Evolutionary conservation across 108 stramenopile species (phyloP).

Genomic region (Skeletonema menzelii): DNA sequence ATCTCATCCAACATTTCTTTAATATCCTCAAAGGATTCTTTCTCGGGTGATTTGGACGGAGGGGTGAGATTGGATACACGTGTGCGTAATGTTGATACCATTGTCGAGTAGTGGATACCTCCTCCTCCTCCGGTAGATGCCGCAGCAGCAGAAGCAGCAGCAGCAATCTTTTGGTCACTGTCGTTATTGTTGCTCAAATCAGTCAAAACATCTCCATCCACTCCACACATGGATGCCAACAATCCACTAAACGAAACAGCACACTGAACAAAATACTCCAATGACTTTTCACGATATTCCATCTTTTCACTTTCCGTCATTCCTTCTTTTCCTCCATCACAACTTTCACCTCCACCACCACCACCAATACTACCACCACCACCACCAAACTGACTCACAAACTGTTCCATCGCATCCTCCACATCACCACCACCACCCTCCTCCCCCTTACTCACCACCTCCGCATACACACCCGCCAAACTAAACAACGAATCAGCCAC

Average conservation of each 20-base stretch:
- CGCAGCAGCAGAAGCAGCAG: slow-evolving; percentile 2
- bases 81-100: slow-evolving; percentile 21
- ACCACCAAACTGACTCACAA: slow-evolving; percentile 13
- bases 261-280: slow-evolving; percentile 63
- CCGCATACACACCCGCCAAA: slow-evolving; percentile 61
- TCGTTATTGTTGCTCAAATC: not conserved
- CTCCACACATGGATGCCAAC: slow-evolving; percentile 61
- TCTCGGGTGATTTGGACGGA: slow-evolving; percentile 5
- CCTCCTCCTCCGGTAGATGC: slow-evolving; percentile 37
- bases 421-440: too few relatives aligned
- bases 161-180: too few relatives aligned
- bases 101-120: slow-evolving; percentile 13
- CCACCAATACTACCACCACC: slow-evolving; percentile 1
- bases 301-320: slow-evolving; percentile 36
- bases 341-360: not conserved
- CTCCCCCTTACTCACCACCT: slow-evolving; percentile 24
- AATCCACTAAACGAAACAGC: slow-evolving; percentile 61
- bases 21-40: slow-evolving; percentile 21
- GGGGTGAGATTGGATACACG: slow-evolving; percentile 19
- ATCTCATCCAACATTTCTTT: slow-evolving; percentile 78
- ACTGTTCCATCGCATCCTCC: slow-evolving; percentile 12
- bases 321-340: not conserved
- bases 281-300: slow-evolving; percentile 46
- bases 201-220: slow-evolving; percentile 52
- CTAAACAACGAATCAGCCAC: slow-evolving; percentile 75